These are phyloP conservation scores for Cystobasidium onofrii DNA, from an alignment of 768 basidiomycete genomes.

Conservation along the genomic window DNA sequence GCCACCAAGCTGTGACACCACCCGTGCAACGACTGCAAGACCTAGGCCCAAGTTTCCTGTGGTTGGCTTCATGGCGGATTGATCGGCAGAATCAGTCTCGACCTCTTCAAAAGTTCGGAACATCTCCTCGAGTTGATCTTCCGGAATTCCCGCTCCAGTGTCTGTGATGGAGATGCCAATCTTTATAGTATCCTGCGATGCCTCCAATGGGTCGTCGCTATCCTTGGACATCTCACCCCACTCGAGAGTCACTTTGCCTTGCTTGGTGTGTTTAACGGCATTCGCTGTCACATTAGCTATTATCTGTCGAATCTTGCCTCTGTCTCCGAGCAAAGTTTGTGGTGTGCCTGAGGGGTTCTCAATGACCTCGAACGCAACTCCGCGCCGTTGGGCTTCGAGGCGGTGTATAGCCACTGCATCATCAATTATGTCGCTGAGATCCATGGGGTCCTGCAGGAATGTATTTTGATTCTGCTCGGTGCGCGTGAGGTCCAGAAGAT, in stretches of 20 bases:
- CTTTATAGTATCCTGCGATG: slow-evolving; percentile 5
- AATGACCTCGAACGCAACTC: slow-evolving; percentile 57
- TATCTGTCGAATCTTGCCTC: slow-evolving; percentile 57
- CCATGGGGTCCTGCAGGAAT: slow-evolving; percentile 67
- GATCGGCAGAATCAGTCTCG: slow-evolving; percentile 49
- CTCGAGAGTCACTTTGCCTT: slow-evolving; percentile 57
- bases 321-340: slow-evolving; percentile 60
- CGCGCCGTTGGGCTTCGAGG: slow-evolving; percentile 59
- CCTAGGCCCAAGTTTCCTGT: slow-evolving; percentile 54
- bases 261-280: slow-evolving; percentile 62
- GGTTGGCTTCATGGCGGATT: neutral
- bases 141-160: slow-evolving; percentile 55
- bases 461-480: slow-evolving; percentile 67
- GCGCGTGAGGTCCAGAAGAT: slow-evolving; percentile 70
- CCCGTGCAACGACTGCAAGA: slow-evolving; percentile 69
- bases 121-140: slow-evolving; percentile 61
- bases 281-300: slow-evolving; percentile 54
- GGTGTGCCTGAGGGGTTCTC: slow-evolving; percentile 51
- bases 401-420: slow-evolving; percentile 60
- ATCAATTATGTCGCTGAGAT: slow-evolving; percentile 56
- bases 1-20: slow-evolving; percentile 68
- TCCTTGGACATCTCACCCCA: slow-evolving; percentile 64
- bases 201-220: slow-evolving; percentile 22
- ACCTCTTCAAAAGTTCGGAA: slow-evolving; percentile 75
- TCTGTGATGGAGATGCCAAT: slow-evolving; percentile 38